Evolutionary conservation across 1,284 basidiomycete genomes (phyloP).

Genomic region (Acaromyces ingoldii): DNA sequence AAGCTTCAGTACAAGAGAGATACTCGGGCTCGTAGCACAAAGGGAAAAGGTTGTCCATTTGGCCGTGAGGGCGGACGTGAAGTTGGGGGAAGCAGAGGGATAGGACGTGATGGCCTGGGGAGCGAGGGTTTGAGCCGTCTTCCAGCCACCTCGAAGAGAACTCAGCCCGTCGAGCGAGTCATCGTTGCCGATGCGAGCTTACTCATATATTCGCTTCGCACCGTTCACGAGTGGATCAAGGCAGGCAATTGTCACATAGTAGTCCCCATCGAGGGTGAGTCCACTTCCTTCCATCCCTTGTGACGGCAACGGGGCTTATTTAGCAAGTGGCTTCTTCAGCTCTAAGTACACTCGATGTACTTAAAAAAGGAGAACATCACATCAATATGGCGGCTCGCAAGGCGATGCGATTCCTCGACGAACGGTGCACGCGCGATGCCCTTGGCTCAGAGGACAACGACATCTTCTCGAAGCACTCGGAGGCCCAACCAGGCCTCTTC

Average conservation of each 20-base stretch:
- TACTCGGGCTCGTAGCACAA: neutral
- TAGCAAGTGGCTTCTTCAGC: conserved; percentile 56
- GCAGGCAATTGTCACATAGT: conserved; percentile 63
- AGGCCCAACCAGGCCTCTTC: conserved; percentile 1
- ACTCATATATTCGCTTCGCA: conserved; percentile 72
- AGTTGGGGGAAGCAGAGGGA: conserved; percentile 11
- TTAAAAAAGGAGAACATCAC: conserved; percentile 78
- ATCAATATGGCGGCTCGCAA: conserved; percentile 75
- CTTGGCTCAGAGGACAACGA: conserved; percentile 3
- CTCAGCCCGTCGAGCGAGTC: conserved; percentile 1
- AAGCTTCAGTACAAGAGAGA: conserved; percentile 7
- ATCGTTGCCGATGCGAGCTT: conserved; percentile 81
- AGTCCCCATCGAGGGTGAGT: conserved; percentile 77
- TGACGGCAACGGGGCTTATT: no score
- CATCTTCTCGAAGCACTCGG: no score
- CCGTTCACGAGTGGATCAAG: conserved; percentile 72
- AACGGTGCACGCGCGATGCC: conserved; percentile 15
- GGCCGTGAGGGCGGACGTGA: neutral
- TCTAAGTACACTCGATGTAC: conserved; percentile 82
- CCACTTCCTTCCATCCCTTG: neutral
- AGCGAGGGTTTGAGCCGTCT: no score
- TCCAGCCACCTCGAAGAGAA: no score
- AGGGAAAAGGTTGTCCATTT: no score
- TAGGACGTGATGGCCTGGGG: no score
- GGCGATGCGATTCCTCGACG: conserved; percentile 73